Evolutionary conservation across 2,329 filamentous ascomycete species (phyloP), one percentile per base, ranked within the genome.

Genomic region (Dothiorella sarmentorum): DNA sequence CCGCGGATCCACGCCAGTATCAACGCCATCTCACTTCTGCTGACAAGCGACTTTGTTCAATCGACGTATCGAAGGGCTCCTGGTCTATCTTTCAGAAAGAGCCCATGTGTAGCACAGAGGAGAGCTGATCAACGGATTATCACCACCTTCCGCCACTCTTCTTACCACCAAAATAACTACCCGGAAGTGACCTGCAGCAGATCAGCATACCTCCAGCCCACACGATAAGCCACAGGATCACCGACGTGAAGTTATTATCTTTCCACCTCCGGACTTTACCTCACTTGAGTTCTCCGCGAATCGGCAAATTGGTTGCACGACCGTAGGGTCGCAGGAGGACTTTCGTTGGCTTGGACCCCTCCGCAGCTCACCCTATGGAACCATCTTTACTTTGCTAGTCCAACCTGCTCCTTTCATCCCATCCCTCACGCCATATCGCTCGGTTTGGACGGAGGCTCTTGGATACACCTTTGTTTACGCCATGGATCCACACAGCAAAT

Each of bases 401-500:
- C 37, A 20, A 31, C 18, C 9, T 11, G 13, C 11, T 26, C 17
- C 24, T 20, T 20, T 2, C 7, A 22, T 7, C 40, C 18, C 42
- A n/a, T 17, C 27, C 56, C 35, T 29, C 17, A 17, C 13, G 9
- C 43, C 10, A 18, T 9, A 24, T 7, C 11, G 26, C 22, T 15
- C 17, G 10, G 4, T 17, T 17, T 22, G 49, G 11, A 53, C 17
- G 40, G 33, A 52, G 22, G 35, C 22, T 29, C n/a, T 18, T 11
- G 35, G 24, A 22, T 29, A n/a, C 20, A 33, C 37, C 24, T 42
- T 43, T 40, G 42, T 15, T 17, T 49, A 17, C 9, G 13, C n/a
- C 29, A 20, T 40, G 29, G 17, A 37, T 13, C 33, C 24, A n/a
- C 26, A 10, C 55, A 11, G 42, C 59, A 5, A 68, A 65, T 75